Conservation (phyloP, 257 asterid genomes). For the Solanum chaucha region DNA sequence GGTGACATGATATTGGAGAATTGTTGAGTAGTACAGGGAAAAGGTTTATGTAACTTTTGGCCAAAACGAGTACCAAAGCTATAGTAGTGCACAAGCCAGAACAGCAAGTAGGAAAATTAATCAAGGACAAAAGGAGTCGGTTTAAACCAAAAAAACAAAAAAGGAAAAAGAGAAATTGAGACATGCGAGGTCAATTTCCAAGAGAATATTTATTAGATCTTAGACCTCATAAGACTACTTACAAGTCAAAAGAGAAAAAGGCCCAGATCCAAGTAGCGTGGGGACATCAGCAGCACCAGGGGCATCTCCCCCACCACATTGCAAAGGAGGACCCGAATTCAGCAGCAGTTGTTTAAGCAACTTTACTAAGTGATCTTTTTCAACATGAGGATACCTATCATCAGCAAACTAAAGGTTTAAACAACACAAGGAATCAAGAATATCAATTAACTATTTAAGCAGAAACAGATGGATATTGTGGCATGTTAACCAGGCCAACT, state of each 20-base stretch:
- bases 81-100: background rate
- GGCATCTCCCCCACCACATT: constrained; percentile 33
- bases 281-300: constrained; percentile 94
- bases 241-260: constrained; percentile 72
- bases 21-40: background rate
- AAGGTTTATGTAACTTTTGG: background rate
- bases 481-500: background rate
- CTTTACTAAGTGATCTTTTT: constrained; percentile 66
- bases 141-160: background rate
- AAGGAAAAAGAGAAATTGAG: constrained; percentile 2
- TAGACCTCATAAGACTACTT: constrained; percentile 21
- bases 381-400: constrained; percentile 77
- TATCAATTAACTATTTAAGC: background rate
- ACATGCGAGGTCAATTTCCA: constrained; percentile 3
- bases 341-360: constrained; percentile 77
- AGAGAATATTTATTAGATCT: background rate
- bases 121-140: background rate
- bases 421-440: constrained; percentile 2
- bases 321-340: constrained; percentile 54
- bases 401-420: background rate
- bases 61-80: background rate
- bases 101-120: background rate
- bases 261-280: constrained; percentile 83
- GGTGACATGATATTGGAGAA: background rate
- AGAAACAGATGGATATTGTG: background rate